Evolutionary conservation across 306 rosid genomes (phyloP).

Genomic region (Canavalia gladiata): DNA sequence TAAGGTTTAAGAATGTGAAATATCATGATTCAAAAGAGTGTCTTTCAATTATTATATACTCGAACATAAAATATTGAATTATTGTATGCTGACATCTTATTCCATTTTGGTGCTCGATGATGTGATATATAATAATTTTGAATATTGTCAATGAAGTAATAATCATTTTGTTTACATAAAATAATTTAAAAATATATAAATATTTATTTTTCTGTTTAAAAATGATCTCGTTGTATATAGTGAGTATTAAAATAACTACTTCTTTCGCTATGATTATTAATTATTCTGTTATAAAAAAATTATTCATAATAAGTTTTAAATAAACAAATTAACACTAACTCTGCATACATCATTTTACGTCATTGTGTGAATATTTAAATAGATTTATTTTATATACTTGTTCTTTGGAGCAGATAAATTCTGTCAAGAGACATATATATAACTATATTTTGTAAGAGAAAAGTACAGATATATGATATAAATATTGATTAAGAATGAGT

Average conservation of each 20-base stretch:
- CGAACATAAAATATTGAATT: neutral
- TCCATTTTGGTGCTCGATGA: neutral
- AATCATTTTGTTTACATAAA: neutral
- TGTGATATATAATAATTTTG: neutral
- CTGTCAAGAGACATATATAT: neutral
- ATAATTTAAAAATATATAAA: too few species aligned
- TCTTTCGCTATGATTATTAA: neutral
- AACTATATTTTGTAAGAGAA: neutral
- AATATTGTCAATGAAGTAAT: neutral
- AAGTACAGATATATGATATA: neutral
- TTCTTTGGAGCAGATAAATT: neutral
- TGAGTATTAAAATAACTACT: neutral
- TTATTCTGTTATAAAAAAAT: neutral
- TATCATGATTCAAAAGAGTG: neutral
- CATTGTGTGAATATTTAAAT: neutral
- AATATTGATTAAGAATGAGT: neutral
- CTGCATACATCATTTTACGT: neutral
- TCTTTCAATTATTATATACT: constrained; percentile 5
- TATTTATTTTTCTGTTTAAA: neutral
- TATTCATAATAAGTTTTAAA: neutral
- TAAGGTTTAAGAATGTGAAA: constrained; percentile 10
- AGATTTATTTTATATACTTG: neutral
- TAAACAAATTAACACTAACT: neutral
- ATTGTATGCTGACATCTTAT: constrained; percentile 23
- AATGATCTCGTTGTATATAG: neutral